Percentiles rank a stretch among this genome's conserved stretches.
These are phyloP conservation scores for Hyphodiscus sp. DNA, from an alignment of 2,329 filamentous ascomycete genomes.

Conservation along the genomic window DNA sequence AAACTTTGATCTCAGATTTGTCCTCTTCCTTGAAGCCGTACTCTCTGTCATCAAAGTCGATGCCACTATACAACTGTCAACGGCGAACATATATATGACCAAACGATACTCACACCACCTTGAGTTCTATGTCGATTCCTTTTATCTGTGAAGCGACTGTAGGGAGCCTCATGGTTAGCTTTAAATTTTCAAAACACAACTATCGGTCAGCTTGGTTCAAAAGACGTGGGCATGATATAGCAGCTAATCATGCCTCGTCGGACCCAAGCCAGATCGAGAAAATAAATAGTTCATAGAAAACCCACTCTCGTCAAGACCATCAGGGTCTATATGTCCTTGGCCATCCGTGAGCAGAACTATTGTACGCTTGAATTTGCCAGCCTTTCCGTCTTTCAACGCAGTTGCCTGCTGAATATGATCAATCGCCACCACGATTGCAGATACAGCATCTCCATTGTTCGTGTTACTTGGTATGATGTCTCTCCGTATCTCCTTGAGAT, in stretches of 20 bases:
- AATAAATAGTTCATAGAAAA: too few species aligned
- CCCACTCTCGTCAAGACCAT: conserved; percentile 47
- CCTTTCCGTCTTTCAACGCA: conserved; percentile 47
- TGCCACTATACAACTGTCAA: conserved; percentile 50
- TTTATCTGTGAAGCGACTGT: conserved; percentile 66
- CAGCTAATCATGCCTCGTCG: too few species aligned
- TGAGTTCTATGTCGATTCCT: conserved; percentile 68
- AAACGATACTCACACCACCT: conserved; percentile 59
- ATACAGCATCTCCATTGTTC: conserved; percentile 73
- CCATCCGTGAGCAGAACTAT: conserved; percentile 86
- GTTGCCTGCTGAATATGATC: conserved; percentile 78
- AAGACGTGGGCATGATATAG: too few species aligned
- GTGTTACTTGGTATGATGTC: conserved; percentile 62
- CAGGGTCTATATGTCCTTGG: conserved; percentile 62
- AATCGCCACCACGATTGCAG: conserved; percentile 77
- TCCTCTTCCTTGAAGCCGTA: conserved; percentile 90
- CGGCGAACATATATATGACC: neutral
- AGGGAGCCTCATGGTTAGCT: too few species aligned
- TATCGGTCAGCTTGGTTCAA: too few species aligned
- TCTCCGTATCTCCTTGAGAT: conserved; percentile 58
- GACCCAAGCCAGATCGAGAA: too few species aligned
- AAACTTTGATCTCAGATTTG: conserved; percentile 65
- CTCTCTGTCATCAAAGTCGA: conserved; percentile 89
- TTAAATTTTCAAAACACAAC: too few species aligned
- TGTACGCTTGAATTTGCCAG: conserved; percentile 68